Evolutionary conservation across 352 stramenopile species (phyloP), one percentile per base, ranked within the genome.

Genomic region (Ophiocytium majus): DNA sequence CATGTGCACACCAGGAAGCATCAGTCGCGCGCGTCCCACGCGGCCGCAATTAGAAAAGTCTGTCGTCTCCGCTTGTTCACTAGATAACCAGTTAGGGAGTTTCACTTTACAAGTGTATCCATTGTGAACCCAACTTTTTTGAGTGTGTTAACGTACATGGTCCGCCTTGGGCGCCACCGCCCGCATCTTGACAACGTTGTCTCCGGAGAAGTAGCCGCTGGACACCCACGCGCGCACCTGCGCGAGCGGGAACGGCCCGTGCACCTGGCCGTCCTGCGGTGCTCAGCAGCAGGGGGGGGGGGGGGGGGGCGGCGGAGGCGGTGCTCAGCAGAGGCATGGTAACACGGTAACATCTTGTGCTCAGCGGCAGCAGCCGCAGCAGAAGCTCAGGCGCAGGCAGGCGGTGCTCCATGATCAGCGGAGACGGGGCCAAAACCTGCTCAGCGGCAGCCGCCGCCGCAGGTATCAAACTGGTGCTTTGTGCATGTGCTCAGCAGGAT

Each of bases 171-270:
- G n/a, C 10, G 75, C 9, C 17, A 81, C 17, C 5, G 31, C 10
- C 10, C 75, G 37, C 75, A 81, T 81, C 75, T 63, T 63, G 36
- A 81, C 75, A 33, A 36, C 75, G 32, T 81, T 81, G 50, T 81
- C 75, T 14, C 75, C 75, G 49, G 19, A 37, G 50, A 81, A 81
- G 75, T 81, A 81, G 32, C 75, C 75, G 31, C 75, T 50, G 31
- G 36, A 81, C 5, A 81, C 36, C 75, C 75, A 81, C 49, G 75
- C 10, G 32, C 17, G 17, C 32, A 81, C 17, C 50, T 81, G 75
- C 1, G 32, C 19, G 14, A 81, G 1, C 17, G 31, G 17, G 50
- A 57, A 81, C 50, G 75, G 75, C 37, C 75, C 75, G 49, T 81
- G 36, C 50, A 50, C 36, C 19, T 50, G n/a, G 50, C 75, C 75